phyloP scores from a whole-genome alignment of 257 asterid species.

The Solanum corneliomulleri region DNA sequence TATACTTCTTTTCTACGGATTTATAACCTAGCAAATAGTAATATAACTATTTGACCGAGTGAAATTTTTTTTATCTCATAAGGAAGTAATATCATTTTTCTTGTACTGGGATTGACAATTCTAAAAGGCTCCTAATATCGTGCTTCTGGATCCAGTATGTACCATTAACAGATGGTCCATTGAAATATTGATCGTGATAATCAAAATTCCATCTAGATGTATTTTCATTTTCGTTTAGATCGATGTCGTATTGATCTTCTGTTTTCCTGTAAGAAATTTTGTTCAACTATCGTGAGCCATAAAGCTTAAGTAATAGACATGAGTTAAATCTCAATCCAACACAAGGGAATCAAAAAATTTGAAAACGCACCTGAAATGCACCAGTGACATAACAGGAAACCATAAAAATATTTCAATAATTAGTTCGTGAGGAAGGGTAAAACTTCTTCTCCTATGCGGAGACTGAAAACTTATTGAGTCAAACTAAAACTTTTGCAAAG shows the following conservation, averaged over 20 bases:
- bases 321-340: neutral
- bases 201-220: neutral
- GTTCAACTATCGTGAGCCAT: neutral
- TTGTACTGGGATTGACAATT: neutral
- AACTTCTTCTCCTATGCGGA: neutral
- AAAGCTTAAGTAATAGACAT: neutral
- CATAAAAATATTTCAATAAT: neutral
- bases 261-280: neutral
- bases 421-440: neutral
- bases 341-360: neutral
- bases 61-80: too few relatives aligned
- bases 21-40: too few relatives aligned
- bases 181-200: neutral
- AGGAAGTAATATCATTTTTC: neutral
- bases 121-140: neutral
- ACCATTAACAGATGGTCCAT: neutral
- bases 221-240: neutral
- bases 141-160: neutral
- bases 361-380: neutral
- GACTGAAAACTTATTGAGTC: neutral
- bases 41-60: too few relatives aligned
- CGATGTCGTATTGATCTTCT: neutral
- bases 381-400: neutral
- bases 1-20: too few relatives aligned
- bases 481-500: neutral